phyloP scores from a whole-genome alignment of 805 yeast species.

The Candida insectorum region DNA sequence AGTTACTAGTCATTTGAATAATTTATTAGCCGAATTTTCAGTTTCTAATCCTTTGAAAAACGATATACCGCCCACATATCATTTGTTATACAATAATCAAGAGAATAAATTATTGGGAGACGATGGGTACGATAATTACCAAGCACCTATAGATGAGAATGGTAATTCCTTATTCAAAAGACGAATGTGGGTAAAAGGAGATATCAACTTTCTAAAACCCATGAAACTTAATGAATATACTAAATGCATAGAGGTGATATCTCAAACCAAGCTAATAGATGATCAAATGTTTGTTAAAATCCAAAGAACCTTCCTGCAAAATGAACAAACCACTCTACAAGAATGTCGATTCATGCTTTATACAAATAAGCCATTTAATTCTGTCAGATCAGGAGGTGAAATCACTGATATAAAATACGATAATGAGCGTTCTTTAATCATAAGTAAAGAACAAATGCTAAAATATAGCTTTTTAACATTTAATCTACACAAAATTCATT shows the following conservation, averaged over 20 bases:
- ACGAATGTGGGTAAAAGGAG: slow-evolving; percentile 82
- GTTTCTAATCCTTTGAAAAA: background rate
- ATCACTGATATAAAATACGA: background rate
- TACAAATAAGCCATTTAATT: slow-evolving; percentile 39
- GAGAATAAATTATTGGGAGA: slow-evolving; percentile 42
- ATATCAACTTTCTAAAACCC: slow-evolving; percentile 36
- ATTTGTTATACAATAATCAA: slow-evolving; percentile 67
- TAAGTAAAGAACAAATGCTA: slow-evolving; percentile 15
- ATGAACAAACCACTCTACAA: slow-evolving; percentile 15
- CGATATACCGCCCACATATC: slow-evolving; percentile 45
- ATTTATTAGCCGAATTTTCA: slow-evolving; percentile 14
- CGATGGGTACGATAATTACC: slow-evolving; percentile 83
- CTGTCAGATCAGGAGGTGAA: background rate
- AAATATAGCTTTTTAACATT: slow-evolving; percentile 74
- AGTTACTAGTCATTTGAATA: slow-evolving; percentile 15
- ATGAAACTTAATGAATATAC: background rate
- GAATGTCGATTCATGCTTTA: slow-evolving; percentile 66
- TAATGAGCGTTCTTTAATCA: background rate
- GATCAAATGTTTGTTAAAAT: slow-evolving; percentile 52
- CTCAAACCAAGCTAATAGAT: slow-evolving; percentile 31
- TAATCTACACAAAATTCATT: slow-evolving; percentile 84
- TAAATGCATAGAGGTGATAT: slow-evolving; percentile 53
- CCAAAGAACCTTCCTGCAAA: slow-evolving; percentile 29
- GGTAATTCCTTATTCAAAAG: slow-evolving; percentile 40
- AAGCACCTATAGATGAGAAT: slow-evolving; percentile 51